A percentile compares a stretch with the other conserved stretches of the same genome.
phyloP scores from a whole-genome alignment of 179 eudicot genomes.

The Spinacia oleracea region DNA sequence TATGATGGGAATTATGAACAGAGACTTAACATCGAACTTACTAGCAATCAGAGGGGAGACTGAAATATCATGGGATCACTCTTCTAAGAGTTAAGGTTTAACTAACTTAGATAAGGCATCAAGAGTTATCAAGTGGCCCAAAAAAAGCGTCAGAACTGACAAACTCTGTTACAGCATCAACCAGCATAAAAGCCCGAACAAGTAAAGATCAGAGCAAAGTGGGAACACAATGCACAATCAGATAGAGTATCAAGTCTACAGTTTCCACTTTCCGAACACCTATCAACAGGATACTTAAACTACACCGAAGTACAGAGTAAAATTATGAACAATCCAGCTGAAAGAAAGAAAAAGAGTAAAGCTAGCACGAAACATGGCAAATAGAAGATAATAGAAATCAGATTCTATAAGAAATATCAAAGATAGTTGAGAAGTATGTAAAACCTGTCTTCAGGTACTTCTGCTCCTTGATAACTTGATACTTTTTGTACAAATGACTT shows the following conservation, averaged over 20 bases:
- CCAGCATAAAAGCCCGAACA: background rate
- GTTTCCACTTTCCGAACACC: background rate
- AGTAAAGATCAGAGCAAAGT: background rate
- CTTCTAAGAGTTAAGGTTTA: background rate
- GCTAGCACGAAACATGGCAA: background rate
- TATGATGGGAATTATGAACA: background rate
- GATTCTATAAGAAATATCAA: background rate
- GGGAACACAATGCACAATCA: background rate
- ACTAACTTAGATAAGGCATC: background rate
- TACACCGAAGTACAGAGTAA: background rate
- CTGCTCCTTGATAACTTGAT: conserved; percentile 89
- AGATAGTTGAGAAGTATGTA: conserved; percentile 9
- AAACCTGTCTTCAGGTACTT: conserved; percentile 80
- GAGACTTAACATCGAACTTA: background rate
- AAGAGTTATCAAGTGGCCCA: background rate
- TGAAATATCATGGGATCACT: background rate
- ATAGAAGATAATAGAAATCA: background rate
- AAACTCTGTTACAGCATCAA: background rate
- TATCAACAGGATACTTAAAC: background rate
- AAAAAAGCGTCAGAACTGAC: background rate
- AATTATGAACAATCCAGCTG: too few relatives aligned
- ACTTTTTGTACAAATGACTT: conserved; percentile 69
- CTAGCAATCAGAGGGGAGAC: background rate
- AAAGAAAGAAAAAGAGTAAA: background rate
- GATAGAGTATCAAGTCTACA: background rate